Base-by-base conservation (phyloP, 2,329 filamentous ascomycete species). In the Talaromyces sp. region DNA sequence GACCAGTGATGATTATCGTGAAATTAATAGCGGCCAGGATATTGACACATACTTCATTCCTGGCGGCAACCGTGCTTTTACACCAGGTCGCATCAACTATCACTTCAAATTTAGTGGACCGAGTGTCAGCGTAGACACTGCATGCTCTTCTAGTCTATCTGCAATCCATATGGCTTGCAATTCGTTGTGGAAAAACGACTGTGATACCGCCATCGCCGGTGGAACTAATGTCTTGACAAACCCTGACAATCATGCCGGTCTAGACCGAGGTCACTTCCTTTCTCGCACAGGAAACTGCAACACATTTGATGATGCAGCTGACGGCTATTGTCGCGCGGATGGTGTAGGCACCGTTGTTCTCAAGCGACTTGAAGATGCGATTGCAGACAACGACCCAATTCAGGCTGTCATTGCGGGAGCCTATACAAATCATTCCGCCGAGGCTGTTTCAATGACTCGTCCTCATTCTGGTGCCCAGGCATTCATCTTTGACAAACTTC, bases 161-260 rank as follows among this genome's bases (percentile, higher is more conserved):
- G 87, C 89, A 0, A 87, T 93, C 45, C 87, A 92, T 69, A 78
- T 90, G 4, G 86, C 87, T 15, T 93, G 90, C 78, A 89, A 87
- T 3, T 86, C 91, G 0, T 80, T 93, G 6, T 89, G 88, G 85
- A 85, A 86, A 8, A 86, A 87, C 56, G 91, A 95, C 69, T 90
- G 88, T 66, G 91, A 95, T 73, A 93, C 89, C 7, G 91, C 90
- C 1, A 87, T 93, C 39, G 89, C 90, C 2, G 91, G 92, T 65
- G 92, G 92, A 67, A 80, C 90, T n/a, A 93, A 91, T 63, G 61
- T 76, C 11, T 83, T 93, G 77, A 93, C 90, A 57, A 92, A 92
- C 77, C 88, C 90, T 0, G 90, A 93, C 75, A 90, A 89, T 80
- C 92, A 90, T 77, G 84, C 89, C 6, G 90, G 89, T 69, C 81